phyloP scores from a whole-genome alignment of 305 asterid species.

The Solanum hybrid region DNA sequence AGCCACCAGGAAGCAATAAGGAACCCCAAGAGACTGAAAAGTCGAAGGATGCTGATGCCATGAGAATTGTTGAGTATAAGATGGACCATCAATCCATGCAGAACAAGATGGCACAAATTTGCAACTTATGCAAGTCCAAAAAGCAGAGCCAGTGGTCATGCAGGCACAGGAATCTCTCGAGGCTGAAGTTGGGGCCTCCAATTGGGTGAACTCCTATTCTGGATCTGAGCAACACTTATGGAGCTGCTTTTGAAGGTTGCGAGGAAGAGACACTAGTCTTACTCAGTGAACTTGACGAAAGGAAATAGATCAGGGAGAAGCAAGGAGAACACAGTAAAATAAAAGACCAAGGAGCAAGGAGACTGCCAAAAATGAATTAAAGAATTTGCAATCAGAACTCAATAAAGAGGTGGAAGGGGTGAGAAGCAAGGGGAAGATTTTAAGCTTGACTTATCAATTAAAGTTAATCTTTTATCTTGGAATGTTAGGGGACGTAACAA shows the following conservation, averaged over 20 bases:
- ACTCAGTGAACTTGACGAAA: background rate
- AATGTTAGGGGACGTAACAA: background rate
- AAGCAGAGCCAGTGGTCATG: background rate
- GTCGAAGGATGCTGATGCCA: background rate
- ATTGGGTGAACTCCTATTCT: background rate
- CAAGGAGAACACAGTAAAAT: background rate
- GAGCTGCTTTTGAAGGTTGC: background rate
- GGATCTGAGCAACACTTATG: background rate
- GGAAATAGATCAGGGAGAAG: background rate
- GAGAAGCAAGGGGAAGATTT: background rate
- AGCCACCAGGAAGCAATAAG: background rate
- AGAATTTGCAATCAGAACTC: background rate
- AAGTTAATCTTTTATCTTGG: background rate
- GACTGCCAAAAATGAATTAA: background rate
- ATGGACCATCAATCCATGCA: background rate
- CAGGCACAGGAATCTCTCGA: background rate
- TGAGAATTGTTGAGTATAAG: background rate
- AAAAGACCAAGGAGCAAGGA: background rate
- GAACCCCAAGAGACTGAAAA: background rate
- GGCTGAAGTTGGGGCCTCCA: background rate
- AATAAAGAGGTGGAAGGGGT: background rate
- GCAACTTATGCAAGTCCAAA: background rate
- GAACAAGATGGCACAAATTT: background rate
- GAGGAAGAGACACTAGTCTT: background rate
- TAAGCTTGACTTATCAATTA: background rate